Conservation (phyloP, 1,284 basidiomycete genomes). For the Fistulinella cinereoalba region DNA sequence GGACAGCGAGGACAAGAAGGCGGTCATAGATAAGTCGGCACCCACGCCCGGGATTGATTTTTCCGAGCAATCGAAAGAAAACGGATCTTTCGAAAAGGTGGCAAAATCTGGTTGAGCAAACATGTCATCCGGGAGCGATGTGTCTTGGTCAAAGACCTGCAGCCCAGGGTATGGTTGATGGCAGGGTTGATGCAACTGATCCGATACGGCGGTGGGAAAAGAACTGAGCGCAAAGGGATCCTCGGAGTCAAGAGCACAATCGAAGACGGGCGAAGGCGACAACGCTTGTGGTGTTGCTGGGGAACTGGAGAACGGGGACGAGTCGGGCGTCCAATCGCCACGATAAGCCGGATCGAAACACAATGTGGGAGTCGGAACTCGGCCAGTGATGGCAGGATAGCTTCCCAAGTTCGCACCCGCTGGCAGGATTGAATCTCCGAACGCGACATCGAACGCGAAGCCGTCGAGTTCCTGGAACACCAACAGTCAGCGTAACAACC, state of each 20-base stretch:
- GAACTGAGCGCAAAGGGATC: slow-evolving; percentile 38
- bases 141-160: slow-evolving; percentile 19
- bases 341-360: slow-evolving; percentile 25
- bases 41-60: slow-evolving; percentile 24
- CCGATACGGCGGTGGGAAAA: slow-evolving; percentile 49
- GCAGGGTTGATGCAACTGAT: slow-evolving; percentile 14
- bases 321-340: slow-evolving; percentile 31
- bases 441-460: slow-evolving; percentile 24
- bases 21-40: slow-evolving; percentile 31
- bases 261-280: slow-evolving; percentile 26
- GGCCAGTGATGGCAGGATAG: slow-evolving; percentile 22
- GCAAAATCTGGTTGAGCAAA: slow-evolving; percentile 22
- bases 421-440: slow-evolving; percentile 30
- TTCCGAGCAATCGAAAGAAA: slow-evolving; percentile 24
- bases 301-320: slow-evolving; percentile 31
- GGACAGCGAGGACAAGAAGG: slow-evolving; percentile 33
- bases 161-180: slow-evolving; percentile 21
- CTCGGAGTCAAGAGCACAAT: slow-evolving; percentile 23
- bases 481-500: slow-evolving; percentile 5
- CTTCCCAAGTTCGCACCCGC: slow-evolving; percentile 11
- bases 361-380: slow-evolving; percentile 29
- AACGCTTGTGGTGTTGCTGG: slow-evolving; percentile 28
- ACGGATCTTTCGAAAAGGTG: slow-evolving; percentile 23
- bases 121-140: slow-evolving; percentile 6
- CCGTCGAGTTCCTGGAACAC: slow-evolving; percentile 28